These are phyloP conservation scores for Nemophila menziesii DNA, from an alignment of 257 asterid genomes.

Conservation along the genomic window DNA sequence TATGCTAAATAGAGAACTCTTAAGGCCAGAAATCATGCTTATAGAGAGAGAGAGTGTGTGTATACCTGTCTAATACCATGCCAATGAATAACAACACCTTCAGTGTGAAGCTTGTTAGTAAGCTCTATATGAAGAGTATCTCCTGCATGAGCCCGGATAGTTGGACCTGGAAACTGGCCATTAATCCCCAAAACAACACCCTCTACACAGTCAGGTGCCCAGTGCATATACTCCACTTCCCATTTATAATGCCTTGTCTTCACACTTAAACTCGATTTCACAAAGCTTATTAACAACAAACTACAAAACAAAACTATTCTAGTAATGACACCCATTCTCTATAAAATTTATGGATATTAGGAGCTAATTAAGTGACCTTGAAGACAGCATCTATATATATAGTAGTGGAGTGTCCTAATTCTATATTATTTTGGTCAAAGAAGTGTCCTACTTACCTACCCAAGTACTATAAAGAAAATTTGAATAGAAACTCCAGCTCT, in stretches of 20 bases:
- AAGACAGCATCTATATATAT: no score
- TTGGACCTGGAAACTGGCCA: slow-evolving; percentile 78
- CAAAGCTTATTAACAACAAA: background rate
- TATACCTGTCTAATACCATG: slow-evolving; percentile 78
- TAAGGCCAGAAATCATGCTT: background rate
- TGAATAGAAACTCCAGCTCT: no score
- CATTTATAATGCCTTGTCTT: slow-evolving; percentile 41
- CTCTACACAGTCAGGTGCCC: slow-evolving; percentile 71
- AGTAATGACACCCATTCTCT: background rate
- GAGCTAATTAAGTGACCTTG: no score
- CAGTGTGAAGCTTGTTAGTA: slow-evolving; percentile 55
- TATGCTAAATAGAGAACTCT: no score
- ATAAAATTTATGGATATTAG: no score
- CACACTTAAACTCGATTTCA: slow-evolving; percentile 17
- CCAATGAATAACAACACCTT: slow-evolving; percentile 79
- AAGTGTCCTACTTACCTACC: no score
- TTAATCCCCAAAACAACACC: slow-evolving; percentile 49
- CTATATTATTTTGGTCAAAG: no score
- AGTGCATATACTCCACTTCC: slow-evolving; percentile 45
- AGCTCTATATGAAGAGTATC: slow-evolving; percentile 52
- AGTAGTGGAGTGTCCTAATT: no score
- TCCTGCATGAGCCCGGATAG: slow-evolving; percentile 54
- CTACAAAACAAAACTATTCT: background rate
- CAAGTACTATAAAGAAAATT: no score
- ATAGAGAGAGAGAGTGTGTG: background rate